Evolutionary conservation across 148 eudicot species (phyloP).

Genomic region (Pharnaceum exiguum): DNA sequence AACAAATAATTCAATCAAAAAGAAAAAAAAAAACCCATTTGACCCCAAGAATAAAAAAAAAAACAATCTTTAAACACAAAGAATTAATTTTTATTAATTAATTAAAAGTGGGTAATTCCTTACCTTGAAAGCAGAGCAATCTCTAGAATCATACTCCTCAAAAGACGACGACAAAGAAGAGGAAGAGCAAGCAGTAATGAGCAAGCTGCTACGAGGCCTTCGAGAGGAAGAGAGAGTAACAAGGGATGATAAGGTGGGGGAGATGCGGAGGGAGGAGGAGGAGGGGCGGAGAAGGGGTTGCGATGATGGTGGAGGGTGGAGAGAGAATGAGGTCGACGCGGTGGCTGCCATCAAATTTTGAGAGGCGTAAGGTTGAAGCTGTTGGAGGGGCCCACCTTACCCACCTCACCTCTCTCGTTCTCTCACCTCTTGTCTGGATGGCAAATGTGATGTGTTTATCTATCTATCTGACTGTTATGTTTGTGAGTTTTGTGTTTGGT

Average conservation of each 20-base stretch:
- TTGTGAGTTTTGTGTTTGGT: no score
- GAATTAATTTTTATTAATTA: not conserved
- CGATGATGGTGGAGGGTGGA: slow-evolving; percentile 10
- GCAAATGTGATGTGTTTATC: no score
- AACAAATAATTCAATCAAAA: no score
- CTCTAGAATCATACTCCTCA: slow-evolving; percentile 28
- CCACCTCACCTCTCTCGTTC: slow-evolving; percentile 9
- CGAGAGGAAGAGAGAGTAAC: no score
- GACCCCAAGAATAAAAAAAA: no score
- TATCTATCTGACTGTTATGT: no score
- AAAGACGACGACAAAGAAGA: slow-evolving; percentile 30
- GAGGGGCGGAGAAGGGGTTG: slow-evolving; percentile 17
- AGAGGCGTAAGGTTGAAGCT: not conserved
- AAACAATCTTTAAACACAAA: not conserved
- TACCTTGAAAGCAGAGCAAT: slow-evolving; percentile 43
- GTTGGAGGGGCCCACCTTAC: not conserved
- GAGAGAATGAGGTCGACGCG: slow-evolving; percentile 21
- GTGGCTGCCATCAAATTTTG: slow-evolving; percentile 25
- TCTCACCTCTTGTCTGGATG: not conserved
- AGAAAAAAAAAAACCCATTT: no score
- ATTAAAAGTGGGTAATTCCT: not conserved
- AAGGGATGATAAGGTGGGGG: no score
- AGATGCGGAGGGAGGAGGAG: slow-evolving; percentile 4
- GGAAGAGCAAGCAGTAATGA: slow-evolving; percentile 13
- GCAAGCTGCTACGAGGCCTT: slow-evolving; percentile 21